A percentile compares a stretch with the other conserved stretches of the same genome.
phyloP scores from a whole-genome alignment of 441 rosid genomes.

The Eruca vesicaria region DNA sequence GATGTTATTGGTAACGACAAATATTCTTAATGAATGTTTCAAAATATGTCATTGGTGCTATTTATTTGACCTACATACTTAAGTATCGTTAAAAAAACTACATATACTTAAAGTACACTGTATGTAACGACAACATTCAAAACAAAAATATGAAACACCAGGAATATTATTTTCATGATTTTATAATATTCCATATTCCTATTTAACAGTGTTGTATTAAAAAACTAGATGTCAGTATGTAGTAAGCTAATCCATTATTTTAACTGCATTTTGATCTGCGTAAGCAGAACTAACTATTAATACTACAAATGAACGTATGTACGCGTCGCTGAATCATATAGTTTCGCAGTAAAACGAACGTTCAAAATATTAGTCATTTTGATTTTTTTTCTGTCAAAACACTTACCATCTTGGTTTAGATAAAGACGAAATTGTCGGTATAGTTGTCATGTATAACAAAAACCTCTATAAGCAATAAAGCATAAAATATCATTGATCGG shows the following conservation, averaged over 20 bases:
- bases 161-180: not conserved
- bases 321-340: not conserved
- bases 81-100: not conserved
- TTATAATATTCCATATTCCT: not conserved
- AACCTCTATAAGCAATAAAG: not conserved
- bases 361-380: not conserved
- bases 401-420: not conserved
- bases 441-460: not conserved
- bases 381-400: not conserved
- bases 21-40: conserved; percentile 5
- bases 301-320: not conserved
- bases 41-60: not conserved
- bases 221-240: not conserved
- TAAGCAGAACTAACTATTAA: not conserved
- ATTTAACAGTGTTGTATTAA: not conserved
- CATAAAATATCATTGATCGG: not conserved
- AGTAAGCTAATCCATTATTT: not conserved
- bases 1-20: conserved; percentile 10
- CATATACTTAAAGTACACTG: not conserved
- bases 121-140: not conserved
- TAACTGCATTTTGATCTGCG: not conserved
- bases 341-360: not conserved
- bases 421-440: not conserved
- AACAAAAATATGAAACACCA: not conserved
- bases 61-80: not conserved